Conservation (phyloP, 805 yeast species). For the Wickerhamiella occidentalis region DNA sequence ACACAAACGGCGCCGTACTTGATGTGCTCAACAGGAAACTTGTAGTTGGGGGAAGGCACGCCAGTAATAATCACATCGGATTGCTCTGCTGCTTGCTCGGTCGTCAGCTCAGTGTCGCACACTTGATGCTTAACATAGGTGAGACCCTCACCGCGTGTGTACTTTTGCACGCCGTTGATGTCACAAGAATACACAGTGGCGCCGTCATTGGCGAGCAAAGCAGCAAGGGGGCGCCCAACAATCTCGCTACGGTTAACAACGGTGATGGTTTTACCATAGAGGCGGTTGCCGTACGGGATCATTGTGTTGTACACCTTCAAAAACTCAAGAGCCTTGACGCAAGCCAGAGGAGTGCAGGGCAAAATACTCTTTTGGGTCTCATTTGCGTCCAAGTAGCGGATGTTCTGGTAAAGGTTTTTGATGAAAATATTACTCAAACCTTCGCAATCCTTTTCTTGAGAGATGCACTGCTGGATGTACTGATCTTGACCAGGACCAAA, state of each 20-base stretch:
- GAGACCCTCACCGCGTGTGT: constrained; percentile 88
- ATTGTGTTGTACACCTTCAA: constrained; percentile 75
- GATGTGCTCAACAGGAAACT: constrained; percentile 71
- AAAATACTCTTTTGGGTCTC: constrained; percentile 66
- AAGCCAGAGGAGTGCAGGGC: constrained; percentile 94
- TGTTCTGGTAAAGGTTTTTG: constrained; percentile 89
- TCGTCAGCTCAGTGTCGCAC: constrained; percentile 38
- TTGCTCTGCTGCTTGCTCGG: constrained; percentile 53
- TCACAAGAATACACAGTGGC: constrained; percentile 92
- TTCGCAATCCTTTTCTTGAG: constrained; percentile 90
- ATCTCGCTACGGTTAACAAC: constrained; percentile 91
- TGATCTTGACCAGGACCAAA: constrained; percentile 93
- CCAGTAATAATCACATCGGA: constrained; percentile 95
- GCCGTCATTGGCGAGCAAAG: constrained; percentile 91
- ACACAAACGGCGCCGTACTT: constrained; percentile 83
- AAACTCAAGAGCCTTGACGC: constrained; percentile 85
- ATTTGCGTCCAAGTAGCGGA: constrained; percentile 63
- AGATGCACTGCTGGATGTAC: constrained; percentile 84
- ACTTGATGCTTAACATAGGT: constrained; percentile 74
- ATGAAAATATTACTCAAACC: constrained; percentile 84
- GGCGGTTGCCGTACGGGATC: constrained; percentile 76
- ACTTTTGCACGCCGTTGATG: constrained; percentile 73
- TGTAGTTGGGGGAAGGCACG: constrained; percentile 73
- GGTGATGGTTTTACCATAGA: constrained; percentile 84
- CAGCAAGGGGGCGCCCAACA: constrained; percentile 95